Evolutionary conservation across 2,329 filamentous ascomycete genomes (phyloP).

Genomic region (Macrophomina pseudophaseolina): DNA sequence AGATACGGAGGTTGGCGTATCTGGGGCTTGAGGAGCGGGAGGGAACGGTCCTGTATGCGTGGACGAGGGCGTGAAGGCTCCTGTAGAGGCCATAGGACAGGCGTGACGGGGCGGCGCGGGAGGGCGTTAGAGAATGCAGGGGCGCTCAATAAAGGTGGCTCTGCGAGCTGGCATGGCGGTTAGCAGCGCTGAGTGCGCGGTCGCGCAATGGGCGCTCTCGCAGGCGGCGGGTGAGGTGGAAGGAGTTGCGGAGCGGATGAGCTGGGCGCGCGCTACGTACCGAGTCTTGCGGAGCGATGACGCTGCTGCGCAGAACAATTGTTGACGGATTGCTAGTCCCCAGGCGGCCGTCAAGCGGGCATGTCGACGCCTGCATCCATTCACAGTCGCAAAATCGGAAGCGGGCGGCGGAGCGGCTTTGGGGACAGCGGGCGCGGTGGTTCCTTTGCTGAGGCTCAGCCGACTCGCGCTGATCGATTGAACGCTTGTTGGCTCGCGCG

Average conservation of each 20-base stretch:
- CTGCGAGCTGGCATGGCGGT: conserved; percentile 4
- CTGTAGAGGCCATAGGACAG: conserved; percentile 50
- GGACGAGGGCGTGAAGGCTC: conserved; percentile 41
- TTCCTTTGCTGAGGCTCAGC: conserved; percentile 18
- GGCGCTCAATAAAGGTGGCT: conserved; percentile 1
- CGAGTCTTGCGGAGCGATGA: conserved; percentile 14
- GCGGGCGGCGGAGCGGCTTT: conserved; percentile 20
- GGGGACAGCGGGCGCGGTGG: conserved; percentile 15
- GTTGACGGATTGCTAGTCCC: conserved; percentile 8
- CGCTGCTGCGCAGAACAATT: conserved; percentile 22
- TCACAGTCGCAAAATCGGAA: conserved; percentile 23
- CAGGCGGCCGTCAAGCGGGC: conserved; percentile 23
- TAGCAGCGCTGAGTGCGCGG: conserved; percentile 7
- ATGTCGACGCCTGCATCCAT: conserved; percentile 25
- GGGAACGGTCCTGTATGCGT: conserved; percentile 48
- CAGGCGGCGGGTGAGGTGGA: conserved; percentile 10
- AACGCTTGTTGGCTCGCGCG: conserved; percentile 25
- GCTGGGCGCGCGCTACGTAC: conserved; percentile 22
- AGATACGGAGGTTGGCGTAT: conserved; percentile 46
- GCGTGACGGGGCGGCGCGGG: conserved; percentile 11
- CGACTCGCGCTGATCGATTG: conserved; percentile 26
- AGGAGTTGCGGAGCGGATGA: conserved; percentile 19
- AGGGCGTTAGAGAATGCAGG: conserved; percentile 7
- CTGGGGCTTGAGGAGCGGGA: conserved; percentile 36
- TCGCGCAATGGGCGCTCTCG: conserved; percentile 7